Evolutionary conservation across 2,329 filamentous ascomycete species (phyloP).

Genomic region (Rhynchosporium secalis): DNA sequence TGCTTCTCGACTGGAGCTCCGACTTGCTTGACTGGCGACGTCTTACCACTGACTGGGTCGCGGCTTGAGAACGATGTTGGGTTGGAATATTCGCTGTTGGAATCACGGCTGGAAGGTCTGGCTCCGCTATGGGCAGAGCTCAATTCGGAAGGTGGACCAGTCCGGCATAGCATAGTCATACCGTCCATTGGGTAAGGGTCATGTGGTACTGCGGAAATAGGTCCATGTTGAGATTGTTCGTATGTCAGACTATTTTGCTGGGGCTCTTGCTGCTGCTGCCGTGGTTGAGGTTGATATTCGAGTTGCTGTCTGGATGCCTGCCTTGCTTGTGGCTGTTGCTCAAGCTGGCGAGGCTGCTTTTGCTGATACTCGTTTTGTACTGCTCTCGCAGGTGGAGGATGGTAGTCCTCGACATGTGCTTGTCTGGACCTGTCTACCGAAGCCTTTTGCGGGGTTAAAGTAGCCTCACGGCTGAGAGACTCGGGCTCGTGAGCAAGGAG

Average conservation of each 20-base stretch:
- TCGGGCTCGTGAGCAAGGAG: slow-evolving; percentile 60
- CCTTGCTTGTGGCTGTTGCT: slow-evolving; percentile 18
- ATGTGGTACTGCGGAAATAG: slow-evolving; percentile 73
- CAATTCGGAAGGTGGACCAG: slow-evolving; percentile 68
- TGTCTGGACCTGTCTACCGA: slow-evolving; percentile 31
- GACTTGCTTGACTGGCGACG: slow-evolving; percentile 70
- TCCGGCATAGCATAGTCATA: slow-evolving; percentile 95
- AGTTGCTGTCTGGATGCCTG: slow-evolving; percentile 21
- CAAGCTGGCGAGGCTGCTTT: slow-evolving; percentile 16
- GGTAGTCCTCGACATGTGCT: slow-evolving; percentile 31
- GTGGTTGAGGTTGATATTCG: slow-evolving; percentile 21
- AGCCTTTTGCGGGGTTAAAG: slow-evolving; percentile 53
- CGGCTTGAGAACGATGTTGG: slow-evolving; percentile 86
- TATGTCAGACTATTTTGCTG: slow-evolving; percentile 30
- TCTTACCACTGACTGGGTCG: slow-evolving; percentile 72
- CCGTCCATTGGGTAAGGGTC: slow-evolving; percentile 93
- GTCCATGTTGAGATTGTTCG: slow-evolving; percentile 53
- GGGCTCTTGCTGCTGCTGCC: slow-evolving; percentile 29
- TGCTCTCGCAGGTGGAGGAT: slow-evolving; percentile 21
- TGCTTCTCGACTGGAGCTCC: slow-evolving; percentile 59
- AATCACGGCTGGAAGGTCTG: slow-evolving; percentile 81
- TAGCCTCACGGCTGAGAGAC: slow-evolving; percentile 48
- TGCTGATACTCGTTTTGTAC: slow-evolving; percentile 25
- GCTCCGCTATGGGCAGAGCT: slow-evolving; percentile 66
- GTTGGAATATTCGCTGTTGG: slow-evolving; percentile 86